Evolutionary conservation across 768 basidiomycete species (phyloP).

Genomic region (Tricholomella constricta): DNA sequence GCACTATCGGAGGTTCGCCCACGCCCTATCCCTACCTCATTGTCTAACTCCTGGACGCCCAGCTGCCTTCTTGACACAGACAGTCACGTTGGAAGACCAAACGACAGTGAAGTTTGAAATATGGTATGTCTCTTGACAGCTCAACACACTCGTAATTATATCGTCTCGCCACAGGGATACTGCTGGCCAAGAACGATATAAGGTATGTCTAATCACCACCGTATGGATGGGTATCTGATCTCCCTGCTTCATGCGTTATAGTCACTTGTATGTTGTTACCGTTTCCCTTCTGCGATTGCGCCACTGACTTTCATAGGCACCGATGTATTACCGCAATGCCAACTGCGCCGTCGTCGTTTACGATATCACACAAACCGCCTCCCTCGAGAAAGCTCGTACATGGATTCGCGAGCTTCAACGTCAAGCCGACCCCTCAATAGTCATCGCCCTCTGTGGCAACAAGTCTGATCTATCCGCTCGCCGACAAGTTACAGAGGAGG

Average conservation of each 20-base stretch:
- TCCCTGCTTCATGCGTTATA: conserved; percentile 6
- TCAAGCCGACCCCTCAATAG: conserved; percentile 95
- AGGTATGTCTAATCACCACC: conserved; percentile 46
- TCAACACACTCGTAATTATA: conserved; percentile 1
- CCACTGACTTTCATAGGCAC: conserved; percentile 52
- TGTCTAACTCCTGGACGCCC: conserved; percentile 17
- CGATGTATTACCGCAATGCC: conserved; percentile 96
- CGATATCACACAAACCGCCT: conserved; percentile 91
- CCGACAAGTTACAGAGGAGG: conserved; percentile 83
- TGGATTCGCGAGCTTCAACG: conserved; percentile 98
- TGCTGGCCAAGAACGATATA: conserved; percentile 94
- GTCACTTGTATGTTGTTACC: conserved; percentile 43
- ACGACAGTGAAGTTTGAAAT: conserved; percentile 98
- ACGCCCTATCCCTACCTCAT: conserved; percentile 3
- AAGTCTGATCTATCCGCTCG: conserved; percentile 86
- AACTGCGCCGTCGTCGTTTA: conserved; percentile 95
- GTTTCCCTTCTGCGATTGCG: conserved; percentile 5
- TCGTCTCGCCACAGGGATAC: conserved; percentile 69
- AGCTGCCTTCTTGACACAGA: conserved; percentile 99
- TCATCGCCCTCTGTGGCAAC: conserved; percentile 96
- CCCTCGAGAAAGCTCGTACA: conserved; percentile 91
- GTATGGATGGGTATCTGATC: conserved; percentile 12
- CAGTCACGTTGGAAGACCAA: conserved; percentile 85
- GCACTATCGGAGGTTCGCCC: conserved; percentile 81
- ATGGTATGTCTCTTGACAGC: conserved; percentile 57